Percentiles rank a stretch among this genome's conserved stretches.
Conservation (phyloP, 2,329 filamentous ascomycete genomes). For the Cladosporium sp. region DNA sequence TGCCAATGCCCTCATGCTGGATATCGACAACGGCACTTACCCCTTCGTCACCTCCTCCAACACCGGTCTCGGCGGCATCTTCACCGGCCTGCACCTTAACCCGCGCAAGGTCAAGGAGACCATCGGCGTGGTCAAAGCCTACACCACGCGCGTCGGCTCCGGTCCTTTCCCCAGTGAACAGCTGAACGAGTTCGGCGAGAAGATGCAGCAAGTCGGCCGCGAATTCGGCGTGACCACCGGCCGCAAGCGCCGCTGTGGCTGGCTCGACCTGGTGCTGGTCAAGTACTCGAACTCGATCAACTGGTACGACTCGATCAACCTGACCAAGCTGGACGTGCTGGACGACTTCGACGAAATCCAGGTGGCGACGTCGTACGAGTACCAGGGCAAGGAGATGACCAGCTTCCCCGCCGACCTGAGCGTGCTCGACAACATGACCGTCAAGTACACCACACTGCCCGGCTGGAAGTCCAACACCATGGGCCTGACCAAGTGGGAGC, state of each 20-base stretch:
- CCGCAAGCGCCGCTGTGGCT: constrained; percentile 58
- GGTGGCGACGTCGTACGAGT: constrained; percentile 65
- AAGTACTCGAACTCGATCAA: constrained; percentile 64
- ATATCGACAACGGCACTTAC: constrained; percentile 61
- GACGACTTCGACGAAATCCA: constrained; percentile 73
- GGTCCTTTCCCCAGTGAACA: constrained; percentile 68
- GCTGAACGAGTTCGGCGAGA: constrained; percentile 53
- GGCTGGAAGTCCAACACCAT: constrained; percentile 67
- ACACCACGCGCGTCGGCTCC: constrained; percentile 55
- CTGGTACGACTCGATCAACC: constrained; percentile 62
- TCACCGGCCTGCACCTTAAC: constrained; percentile 60
- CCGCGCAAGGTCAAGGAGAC: constrained; percentile 58
- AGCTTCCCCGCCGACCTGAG: constrained; percentile 64
- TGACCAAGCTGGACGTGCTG: constrained; percentile 66
- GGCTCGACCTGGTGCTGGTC: constrained; percentile 65
- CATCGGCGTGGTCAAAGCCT: constrained; percentile 65
- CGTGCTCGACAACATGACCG: constrained; percentile 55
- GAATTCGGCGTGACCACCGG: constrained; percentile 58
- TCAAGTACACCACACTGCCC: constrained; percentile 63
- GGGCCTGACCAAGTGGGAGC: constrained; percentile 55
- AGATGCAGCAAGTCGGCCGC: constrained; percentile 52
- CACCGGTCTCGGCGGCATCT: constrained; percentile 57
- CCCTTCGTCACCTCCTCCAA: constrained; percentile 59
- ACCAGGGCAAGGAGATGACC: constrained; percentile 53
- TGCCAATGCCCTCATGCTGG: constrained; percentile 64